Base-by-base conservation (phyloP, 257 asterid species). In the Jacaranda mimosifolia region DNA sequence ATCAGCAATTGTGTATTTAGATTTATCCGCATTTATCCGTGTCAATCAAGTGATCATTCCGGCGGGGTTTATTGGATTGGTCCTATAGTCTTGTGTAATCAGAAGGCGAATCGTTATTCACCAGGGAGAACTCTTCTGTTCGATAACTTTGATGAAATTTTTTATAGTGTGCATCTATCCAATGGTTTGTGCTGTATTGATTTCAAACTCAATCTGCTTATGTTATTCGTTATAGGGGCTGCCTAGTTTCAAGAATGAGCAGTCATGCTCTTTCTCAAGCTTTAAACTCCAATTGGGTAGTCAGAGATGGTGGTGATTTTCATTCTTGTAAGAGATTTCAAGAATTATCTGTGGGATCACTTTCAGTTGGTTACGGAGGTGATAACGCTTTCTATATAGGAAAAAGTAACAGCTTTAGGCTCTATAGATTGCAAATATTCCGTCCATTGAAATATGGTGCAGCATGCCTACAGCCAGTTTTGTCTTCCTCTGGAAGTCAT, bases 241-340 rank as follows among this genome's bases (percentile, higher is more conserved):
- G 70, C 21, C 59, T 65, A 45, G 43, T 72, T 57, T 42, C 78
- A 75, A 73, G 72, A 72, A 88, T 91, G 96, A 21, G 63, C 77
- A 66, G 71, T 73, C 18, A 48, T 65, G 77, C 77, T 69, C 75
- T 81, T 68, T 69, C 45, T 73, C 89, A 77, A 75, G 82, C 83
- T 39, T 68, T 76, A 8, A 59, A 60, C 49, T 52, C 83, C 73
- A 75, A 57, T 19, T 68, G 73, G 78, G 48, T 71, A 32, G 60
- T 60, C 15, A 63, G 63, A 76, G 70, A 72, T 68, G 79, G 84
- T 63, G 78, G 52, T 55, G 80, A 55, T 71, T 74, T 68, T 78
- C 78, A 63, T 74, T 75, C 72, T 38, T 52, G 56, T n/a, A 59
- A 58, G 55, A 77, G 72, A 53, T 39, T 18, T 60, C 79, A 74